These are phyloP conservation scores for Fusarium chaquense DNA, from an alignment of 2,329 filamentous ascomycete species.

Conservation along the genomic window DNA sequence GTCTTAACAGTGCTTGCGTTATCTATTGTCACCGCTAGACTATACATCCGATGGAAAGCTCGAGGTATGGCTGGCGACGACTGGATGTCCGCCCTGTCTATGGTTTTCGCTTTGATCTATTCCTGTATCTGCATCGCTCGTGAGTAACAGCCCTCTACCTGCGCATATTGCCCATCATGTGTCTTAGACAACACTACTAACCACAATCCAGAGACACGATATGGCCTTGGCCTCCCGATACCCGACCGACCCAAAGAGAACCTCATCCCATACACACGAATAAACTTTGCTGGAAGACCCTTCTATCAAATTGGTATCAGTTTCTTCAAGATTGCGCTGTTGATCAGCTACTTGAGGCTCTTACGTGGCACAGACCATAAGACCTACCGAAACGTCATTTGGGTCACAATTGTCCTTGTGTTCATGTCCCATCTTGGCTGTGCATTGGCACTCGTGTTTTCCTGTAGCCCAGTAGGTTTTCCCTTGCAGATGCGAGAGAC, in stretches of 20 bases:
- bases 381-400: constrained; percentile 59
- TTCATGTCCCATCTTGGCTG: constrained; percentile 63
- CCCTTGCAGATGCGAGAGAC: rapidly evolving
- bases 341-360: constrained; percentile 65
- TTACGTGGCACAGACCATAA: constrained; percentile 61
- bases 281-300: constrained; percentile 66
- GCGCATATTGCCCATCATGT: no score
- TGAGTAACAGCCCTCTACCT: constrained; percentile 46
- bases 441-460: constrained; percentile 62
- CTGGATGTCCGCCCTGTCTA: constrained; percentile 56
- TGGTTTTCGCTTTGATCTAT: constrained; percentile 62
- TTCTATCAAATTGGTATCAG: constrained; percentile 67
- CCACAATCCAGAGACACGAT: constrained; percentile 60
- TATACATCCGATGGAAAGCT: constrained; percentile 57
- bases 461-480: constrained; percentile 61
- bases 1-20: constrained; percentile 59
- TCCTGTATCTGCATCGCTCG: constrained; percentile 63
- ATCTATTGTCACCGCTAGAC: constrained; percentile 55
- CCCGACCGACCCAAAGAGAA: constrained; percentile 57
- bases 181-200: not conserved
- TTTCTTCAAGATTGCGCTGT: constrained; percentile 67
- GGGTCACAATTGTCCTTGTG: constrained; percentile 55
- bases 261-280: constrained; percentile 58
- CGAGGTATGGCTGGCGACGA: constrained; percentile 62
- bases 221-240: constrained; percentile 64